Evolutionary conservation across 2,329 filamentous ascomycete genomes (phyloP).

Genomic region (Fusarium citri): DNA sequence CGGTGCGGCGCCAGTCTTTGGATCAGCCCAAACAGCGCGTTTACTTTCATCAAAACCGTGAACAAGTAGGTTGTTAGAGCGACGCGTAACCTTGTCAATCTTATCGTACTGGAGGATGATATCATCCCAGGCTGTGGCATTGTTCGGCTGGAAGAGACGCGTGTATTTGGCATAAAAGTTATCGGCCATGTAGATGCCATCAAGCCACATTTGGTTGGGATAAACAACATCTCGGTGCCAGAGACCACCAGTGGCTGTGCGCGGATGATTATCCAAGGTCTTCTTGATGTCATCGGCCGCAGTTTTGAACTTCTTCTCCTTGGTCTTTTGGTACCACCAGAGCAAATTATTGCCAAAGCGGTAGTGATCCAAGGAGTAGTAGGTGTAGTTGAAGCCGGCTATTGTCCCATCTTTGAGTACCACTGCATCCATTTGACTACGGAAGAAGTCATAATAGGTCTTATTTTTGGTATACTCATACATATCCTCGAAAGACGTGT

Average conservation of each 20-base stretch:
- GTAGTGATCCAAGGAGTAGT: conserved; percentile 64
- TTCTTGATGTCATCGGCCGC: conserved; percentile 59
- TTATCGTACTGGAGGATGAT: conserved; percentile 58
- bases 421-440: conserved; percentile 59
- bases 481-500: conserved; percentile 60
- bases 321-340: conserved; percentile 59
- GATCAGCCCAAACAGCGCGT: conserved; percentile 63
- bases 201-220: conserved; percentile 68
- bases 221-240: conserved; percentile 62
- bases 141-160: conserved; percentile 50
- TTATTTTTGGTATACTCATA: conserved; percentile 57
- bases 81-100: conserved; percentile 56
- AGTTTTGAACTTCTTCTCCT: conserved; percentile 59
- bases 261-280: conserved; percentile 60
- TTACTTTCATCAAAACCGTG: conserved; percentile 66
- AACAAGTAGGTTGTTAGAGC: conserved; percentile 57
- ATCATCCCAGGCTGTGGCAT: conserved; percentile 57
- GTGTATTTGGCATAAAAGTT: conserved; percentile 57
- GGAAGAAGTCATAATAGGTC: conserved; percentile 57
- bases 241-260: conserved; percentile 63
- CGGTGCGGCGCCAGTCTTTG: conserved; percentile 61
- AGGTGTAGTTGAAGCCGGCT: conserved; percentile 57
- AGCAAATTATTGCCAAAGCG: conserved; percentile 64
- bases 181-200: conserved; percentile 64
- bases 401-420: conserved; percentile 58